Percentiles rank a stretch among this genome's conserved stretches.
Conservation (phyloP, 2,329 filamentous ascomycete species). For the Aaosphaeria arxii region DNA sequence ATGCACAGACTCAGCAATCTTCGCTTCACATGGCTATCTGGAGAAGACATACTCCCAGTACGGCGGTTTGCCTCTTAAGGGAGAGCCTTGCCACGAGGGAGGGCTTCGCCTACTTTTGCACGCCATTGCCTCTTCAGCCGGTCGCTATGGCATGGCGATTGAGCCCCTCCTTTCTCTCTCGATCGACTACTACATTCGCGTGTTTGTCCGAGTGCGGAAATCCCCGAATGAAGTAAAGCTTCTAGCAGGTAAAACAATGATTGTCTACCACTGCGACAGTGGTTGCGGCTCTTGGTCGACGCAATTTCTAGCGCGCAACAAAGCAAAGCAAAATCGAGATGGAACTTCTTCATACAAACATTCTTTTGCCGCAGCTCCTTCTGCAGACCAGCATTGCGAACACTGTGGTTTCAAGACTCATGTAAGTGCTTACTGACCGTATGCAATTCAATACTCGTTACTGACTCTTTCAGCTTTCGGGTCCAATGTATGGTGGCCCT, state of each 20-base stretch:
- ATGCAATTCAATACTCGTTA: not conserved
- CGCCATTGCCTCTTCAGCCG: slow-evolving; percentile 74
- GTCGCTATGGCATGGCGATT: slow-evolving; percentile 80
- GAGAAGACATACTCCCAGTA: slow-evolving; percentile 96
- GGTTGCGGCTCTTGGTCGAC: slow-evolving; percentile 92
- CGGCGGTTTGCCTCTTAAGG: slow-evolving; percentile 83
- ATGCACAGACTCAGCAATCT: slow-evolving; percentile 93
- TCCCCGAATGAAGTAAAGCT: slow-evolving; percentile 88
- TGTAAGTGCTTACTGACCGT: slow-evolving; percentile 14
- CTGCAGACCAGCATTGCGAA: slow-evolving; percentile 63
- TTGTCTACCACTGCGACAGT: slow-evolving; percentile 84
- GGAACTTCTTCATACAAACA: slow-evolving; percentile 72
- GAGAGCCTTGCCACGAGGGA: slow-evolving; percentile 80
- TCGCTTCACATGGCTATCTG: slow-evolving; percentile 88
- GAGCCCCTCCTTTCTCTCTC: slow-evolving; percentile 90
- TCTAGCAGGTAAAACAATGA: slow-evolving; percentile 84
- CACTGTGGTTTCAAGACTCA: slow-evolving; percentile 89
- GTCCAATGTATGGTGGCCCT: slow-evolving; percentile 92
- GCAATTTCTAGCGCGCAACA: slow-evolving; percentile 73
- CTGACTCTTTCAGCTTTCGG: slow-evolving; percentile 54
- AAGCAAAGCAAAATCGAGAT: slow-evolving; percentile 65
- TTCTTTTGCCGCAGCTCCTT: slow-evolving; percentile 68
- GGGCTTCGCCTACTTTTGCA: slow-evolving; percentile 85
- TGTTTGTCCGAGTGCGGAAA: slow-evolving; percentile 80
- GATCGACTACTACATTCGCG: slow-evolving; percentile 90